These are phyloP conservation scores for Aspergillus bertholletiae DNA, from an alignment of 495 filamentous ascomycete species.

Conservation along the genomic window DNA sequence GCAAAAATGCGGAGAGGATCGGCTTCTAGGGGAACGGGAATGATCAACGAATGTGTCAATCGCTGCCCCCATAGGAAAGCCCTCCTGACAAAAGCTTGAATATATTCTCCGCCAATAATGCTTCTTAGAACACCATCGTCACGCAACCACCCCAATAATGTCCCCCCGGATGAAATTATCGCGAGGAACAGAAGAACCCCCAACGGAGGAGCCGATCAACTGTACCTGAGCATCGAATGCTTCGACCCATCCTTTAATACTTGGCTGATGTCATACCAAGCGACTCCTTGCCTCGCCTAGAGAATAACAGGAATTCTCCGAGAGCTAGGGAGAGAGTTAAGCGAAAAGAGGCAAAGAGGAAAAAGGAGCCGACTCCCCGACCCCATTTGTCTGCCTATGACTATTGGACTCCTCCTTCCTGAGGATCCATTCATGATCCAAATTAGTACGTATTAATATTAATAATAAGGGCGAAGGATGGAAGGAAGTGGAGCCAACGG, in stretches of 20 bases:
- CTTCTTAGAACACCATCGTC: background rate
- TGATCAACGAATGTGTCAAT: background rate
- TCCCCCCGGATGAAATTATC: background rate
- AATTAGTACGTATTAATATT: too few relatives aligned
- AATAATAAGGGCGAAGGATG: too few relatives aligned
- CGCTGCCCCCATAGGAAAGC: background rate
- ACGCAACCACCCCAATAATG: background rate
- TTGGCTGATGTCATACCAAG: background rate
- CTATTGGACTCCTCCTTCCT: too few relatives aligned
- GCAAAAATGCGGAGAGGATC: background rate
- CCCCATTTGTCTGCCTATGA: too few relatives aligned
- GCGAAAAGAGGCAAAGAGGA: background rate
- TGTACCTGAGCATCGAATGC: too few relatives aligned
- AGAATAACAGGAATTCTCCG: background rate
- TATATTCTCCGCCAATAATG: constrained; percentile 2
- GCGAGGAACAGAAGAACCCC: background rate
- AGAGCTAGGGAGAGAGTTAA: background rate
- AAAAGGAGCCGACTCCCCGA: background rate
- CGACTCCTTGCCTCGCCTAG: background rate
- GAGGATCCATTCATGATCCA: too few relatives aligned
- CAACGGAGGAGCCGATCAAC: background rate
- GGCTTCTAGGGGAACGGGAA: too few relatives aligned
- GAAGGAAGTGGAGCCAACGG: too few relatives aligned
- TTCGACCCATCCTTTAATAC: too few relatives aligned
- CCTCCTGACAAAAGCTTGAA: background rate